Evolutionary conservation across 306 rosid genomes (phyloP).

Genomic region (Lathyrus sativus): DNA sequence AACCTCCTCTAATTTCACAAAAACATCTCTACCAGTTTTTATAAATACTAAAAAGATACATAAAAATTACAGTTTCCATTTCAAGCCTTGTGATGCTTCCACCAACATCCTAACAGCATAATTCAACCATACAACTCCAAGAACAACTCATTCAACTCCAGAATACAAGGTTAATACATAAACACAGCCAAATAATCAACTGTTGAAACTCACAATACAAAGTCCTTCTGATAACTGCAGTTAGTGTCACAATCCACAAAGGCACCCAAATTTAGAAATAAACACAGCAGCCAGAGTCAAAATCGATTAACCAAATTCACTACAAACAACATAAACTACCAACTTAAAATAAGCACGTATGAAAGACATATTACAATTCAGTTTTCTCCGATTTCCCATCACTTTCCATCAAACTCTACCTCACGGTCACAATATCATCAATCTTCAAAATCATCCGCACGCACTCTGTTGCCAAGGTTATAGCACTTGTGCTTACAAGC

Average conservation of each 20-base stretch:
- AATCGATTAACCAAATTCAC: conserved; percentile 32
- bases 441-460: conserved; percentile 99
- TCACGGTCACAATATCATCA: conserved; percentile 95
- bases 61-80: neutral
- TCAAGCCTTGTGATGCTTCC: conserved; percentile 1
- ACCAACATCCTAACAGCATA: conserved; percentile 5
- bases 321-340: conserved; percentile 37
- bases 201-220: conserved; percentile 33
- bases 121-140: conserved; percentile 20
- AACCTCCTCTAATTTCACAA: too few species aligned
- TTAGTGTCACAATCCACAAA: conserved; percentile 29
- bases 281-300: conserved; percentile 37
- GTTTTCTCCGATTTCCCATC: conserved; percentile 23
- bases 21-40: too few species aligned
- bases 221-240: conserved; percentile 12
- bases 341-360: conserved; percentile 33
- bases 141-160: conserved; percentile 21
- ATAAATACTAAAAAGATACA: too few species aligned
- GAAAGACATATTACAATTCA: conserved; percentile 36
- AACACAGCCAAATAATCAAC: conserved; percentile 31
- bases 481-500: conserved; percentile 95
- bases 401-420: conserved; percentile 51
- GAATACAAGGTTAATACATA: neutral
- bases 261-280: conserved; percentile 33
- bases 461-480: conserved; percentile 90